Conservation (phyloP, 768 basidiomycete genomes). For the Leccinellum rugosiceps region DNA sequence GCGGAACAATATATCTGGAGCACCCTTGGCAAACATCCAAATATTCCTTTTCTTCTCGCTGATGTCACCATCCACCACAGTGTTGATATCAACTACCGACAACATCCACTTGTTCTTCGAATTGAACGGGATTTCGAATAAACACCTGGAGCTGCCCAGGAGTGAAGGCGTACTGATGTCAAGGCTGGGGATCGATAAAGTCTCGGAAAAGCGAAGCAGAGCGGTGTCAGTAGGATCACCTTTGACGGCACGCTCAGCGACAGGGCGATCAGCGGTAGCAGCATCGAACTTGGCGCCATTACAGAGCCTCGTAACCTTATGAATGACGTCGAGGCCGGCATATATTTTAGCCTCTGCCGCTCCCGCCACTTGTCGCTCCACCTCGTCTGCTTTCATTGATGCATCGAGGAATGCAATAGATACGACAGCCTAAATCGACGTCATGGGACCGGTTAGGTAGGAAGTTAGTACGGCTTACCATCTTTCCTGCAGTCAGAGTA, state of each 20-base stretch:
- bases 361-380: conserved; percentile 6
- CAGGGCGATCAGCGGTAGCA: conserved; percentile 17
- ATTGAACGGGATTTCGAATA: conserved; percentile 42
- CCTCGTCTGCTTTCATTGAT: conserved; percentile 12
- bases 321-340: conserved; percentile 23
- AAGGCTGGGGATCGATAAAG: conserved; percentile 19
- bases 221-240: conserved; percentile 54
- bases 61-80: not conserved
- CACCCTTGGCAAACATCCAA: conserved; percentile 55
- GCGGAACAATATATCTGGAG: conserved; percentile 50
- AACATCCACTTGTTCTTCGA: conserved; percentile 59
- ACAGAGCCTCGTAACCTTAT: conserved; percentile 47
- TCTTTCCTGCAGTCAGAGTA: conserved; percentile 45
- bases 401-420: conserved; percentile 37
- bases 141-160: conserved; percentile 16
- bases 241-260: conserved; percentile 34
- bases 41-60: conserved; percentile 1
- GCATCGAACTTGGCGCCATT: conserved; percentile 52
- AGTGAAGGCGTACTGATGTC: conserved; percentile 16
- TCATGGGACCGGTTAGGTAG: not conserved
- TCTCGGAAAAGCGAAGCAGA: conserved; percentile 46
- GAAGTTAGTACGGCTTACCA: conserved; percentile 28
- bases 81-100: conserved; percentile 31
- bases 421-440: conserved; percentile 33
- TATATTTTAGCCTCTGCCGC: conserved; percentile 11